A percentile compares a stretch with the other conserved stretches of the same genome.
phyloP scores from a whole-genome alignment of 2,329 filamentous ascomycete genomes.

The Onygenales sp. region DNA sequence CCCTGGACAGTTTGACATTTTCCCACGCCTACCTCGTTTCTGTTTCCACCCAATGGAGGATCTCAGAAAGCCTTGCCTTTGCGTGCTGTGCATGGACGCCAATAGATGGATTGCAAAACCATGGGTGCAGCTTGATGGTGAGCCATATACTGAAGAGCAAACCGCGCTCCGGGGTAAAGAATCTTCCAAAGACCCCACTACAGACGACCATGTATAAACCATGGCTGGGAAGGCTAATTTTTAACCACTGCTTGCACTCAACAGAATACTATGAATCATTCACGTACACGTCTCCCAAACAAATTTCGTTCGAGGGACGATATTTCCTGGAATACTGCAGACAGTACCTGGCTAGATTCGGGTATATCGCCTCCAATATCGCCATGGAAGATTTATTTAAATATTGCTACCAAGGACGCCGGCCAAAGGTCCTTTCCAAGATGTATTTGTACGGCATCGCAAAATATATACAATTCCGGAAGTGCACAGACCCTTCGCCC shows the following conservation, averaged over 20 bases:
- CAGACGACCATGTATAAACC: background rate
- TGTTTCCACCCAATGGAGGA: too few species aligned
- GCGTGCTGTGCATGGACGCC: background rate
- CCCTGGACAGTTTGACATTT: background rate
- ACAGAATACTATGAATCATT: too few species aligned
- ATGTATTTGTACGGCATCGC: background rate
- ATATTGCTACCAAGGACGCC: background rate
- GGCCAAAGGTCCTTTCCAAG: background rate
- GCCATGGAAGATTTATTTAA: background rate
- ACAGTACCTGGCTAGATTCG: background rate
- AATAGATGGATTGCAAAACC: background rate
- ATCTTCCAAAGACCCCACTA: background rate
- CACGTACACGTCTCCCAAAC: too few species aligned
- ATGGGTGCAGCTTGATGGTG: background rate
- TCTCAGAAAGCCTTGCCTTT: background rate
- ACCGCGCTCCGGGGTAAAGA: background rate
- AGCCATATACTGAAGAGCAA: background rate
- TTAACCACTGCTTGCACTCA: too few species aligned
- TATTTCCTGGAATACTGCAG: conserved; percentile 1
- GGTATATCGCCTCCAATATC: background rate
- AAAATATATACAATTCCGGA: background rate
- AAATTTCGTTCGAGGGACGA: too few species aligned
- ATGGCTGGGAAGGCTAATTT: too few species aligned
- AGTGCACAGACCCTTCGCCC: too few species aligned
- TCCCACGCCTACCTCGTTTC: background rate